Percentiles rank a stretch among this genome's conserved stretches.
phyloP scores from a whole-genome alignment of 148 eudicot genomes.

The Fallopia convolvulus region DNA sequence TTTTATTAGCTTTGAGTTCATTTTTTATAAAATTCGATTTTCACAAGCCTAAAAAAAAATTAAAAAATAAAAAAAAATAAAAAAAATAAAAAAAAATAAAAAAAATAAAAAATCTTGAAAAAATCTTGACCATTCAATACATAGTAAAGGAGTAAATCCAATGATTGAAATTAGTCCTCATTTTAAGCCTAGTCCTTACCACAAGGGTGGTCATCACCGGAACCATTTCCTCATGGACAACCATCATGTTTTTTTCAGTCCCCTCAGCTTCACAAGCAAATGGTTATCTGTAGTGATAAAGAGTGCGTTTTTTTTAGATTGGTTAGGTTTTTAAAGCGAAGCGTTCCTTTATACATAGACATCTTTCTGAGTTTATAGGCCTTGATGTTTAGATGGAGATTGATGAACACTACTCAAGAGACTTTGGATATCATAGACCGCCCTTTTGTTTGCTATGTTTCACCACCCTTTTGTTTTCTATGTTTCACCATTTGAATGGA shows the following conservation, averaged over 20 bases:
- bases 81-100: too few species aligned
- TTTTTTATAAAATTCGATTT: too few species aligned
- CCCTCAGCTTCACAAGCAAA: slow-evolving; percentile 95
- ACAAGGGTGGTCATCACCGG: too few species aligned
- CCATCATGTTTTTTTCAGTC: slow-evolving; percentile 97
- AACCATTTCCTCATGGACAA: too few species aligned
- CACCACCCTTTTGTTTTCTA: slow-evolving; percentile 62
- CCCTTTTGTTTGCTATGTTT: slow-evolving; percentile 68
- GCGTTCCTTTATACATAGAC: slow-evolving; percentile 82
- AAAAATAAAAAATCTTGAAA: too few species aligned
- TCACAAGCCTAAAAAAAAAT: too few species aligned
- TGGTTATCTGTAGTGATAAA: slow-evolving; percentile 82
- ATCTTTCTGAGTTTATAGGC: slow-evolving; percentile 87
- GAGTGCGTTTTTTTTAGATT: slow-evolving; percentile 74
- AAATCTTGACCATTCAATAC: too few species aligned
- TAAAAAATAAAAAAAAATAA: too few species aligned
- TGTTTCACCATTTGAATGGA: slow-evolving; percentile 69
- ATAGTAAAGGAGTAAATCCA: too few species aligned
- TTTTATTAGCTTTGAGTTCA: too few species aligned
- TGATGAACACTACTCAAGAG: slow-evolving; percentile 89
- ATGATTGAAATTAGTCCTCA: too few species aligned
- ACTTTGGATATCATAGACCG: slow-evolving; percentile 85
- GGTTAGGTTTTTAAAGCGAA: slow-evolving; percentile 97
- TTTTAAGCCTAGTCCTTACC: too few species aligned
- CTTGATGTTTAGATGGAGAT: slow-evolving; percentile 98